Conservation (phyloP, 495 filamentous ascomycete species). For the Aspergillus incahuasiensis region DNA sequence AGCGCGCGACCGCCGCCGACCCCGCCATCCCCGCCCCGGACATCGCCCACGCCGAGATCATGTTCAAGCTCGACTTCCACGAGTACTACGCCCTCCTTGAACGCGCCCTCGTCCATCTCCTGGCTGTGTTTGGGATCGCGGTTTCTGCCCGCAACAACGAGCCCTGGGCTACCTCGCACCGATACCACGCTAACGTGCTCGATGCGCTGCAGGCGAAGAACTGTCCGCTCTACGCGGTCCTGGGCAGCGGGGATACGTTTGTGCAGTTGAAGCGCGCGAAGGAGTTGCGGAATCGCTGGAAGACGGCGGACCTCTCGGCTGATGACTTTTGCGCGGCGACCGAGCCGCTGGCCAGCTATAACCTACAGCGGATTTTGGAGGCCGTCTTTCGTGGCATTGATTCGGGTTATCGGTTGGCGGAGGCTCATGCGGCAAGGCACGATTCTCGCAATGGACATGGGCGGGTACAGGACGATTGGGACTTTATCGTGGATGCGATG, state of each 20-base stretch:
- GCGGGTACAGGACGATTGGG: neutral
- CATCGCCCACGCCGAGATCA: slow-evolving; percentile 46
- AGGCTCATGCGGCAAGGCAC: neutral
- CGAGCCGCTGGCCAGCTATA: slow-evolving; percentile 46
- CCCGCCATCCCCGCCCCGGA: slow-evolving; percentile 3
- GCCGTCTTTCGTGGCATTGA: slow-evolving; percentile 37
- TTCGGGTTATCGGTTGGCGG: slow-evolving; percentile 22
- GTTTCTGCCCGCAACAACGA: slow-evolving; percentile 25
- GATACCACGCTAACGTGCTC: slow-evolving; percentile 63
- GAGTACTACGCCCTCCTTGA: slow-evolving; percentile 66
- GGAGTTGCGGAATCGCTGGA: slow-evolving; percentile 64
- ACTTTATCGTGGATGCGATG: slow-evolving; percentile 9
- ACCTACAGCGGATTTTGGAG: slow-evolving; percentile 50
- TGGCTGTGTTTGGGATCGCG: slow-evolving; percentile 51
- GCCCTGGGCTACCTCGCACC: slow-evolving; percentile 31
- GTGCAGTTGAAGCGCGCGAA: slow-evolving; percentile 54
- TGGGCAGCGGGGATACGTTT: slow-evolving; percentile 45
- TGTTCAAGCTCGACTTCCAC: slow-evolving; percentile 69
- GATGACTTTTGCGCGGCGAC: slow-evolving; percentile 14
- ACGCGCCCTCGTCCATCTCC: slow-evolving; percentile 56
- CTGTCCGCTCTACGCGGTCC: slow-evolving; percentile 47
- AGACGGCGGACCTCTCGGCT: slow-evolving; percentile 46
- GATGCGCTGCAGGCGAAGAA: slow-evolving; percentile 43
- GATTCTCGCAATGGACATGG: neutral
- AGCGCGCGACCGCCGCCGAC: slow-evolving; percentile 34